These are phyloP conservation scores for Metroxylon sagu DNA, from an alignment of 176 grass and related monocot species.

Conservation along the genomic window DNA sequence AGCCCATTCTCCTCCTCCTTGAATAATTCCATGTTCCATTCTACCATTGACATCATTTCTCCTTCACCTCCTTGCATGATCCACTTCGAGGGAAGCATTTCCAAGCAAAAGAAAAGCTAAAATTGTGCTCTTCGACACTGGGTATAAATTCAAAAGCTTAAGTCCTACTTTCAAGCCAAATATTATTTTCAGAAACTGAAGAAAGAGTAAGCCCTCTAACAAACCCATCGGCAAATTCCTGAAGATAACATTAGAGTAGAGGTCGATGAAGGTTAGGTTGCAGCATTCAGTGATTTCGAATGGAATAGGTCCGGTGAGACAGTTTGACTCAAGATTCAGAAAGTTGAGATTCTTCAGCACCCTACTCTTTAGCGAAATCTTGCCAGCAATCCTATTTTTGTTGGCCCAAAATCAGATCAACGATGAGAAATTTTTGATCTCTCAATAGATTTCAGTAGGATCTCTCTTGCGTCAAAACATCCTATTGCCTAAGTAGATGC, in stretches of 20 bases:
- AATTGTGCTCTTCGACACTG: background rate
- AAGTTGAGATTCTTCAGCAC: slow-evolving; percentile 41
- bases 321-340: slow-evolving; percentile 60
- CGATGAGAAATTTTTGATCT: no score
- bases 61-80: no score
- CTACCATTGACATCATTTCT: no score
- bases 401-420: no score
- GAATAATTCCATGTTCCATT: no score
- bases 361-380: slow-evolving; percentile 25
- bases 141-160: slow-evolving; percentile 1
- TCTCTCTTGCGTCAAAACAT: no score
- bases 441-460: no score
- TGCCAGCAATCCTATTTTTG: slow-evolving; percentile 44
- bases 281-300: slow-evolving; percentile 38
- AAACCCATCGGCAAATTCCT: slow-evolving; percentile 38
- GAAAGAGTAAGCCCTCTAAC: slow-evolving; percentile 32
- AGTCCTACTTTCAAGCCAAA: slow-evolving; percentile 31
- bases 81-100: no score
- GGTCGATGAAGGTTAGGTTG: slow-evolving; percentile 71
- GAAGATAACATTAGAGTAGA: slow-evolving; percentile 53
- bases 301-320: slow-evolving; percentile 40
- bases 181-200: slow-evolving; percentile 52
- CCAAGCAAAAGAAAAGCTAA: no score
- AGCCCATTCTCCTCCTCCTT: no score
- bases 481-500: no score